These are phyloP conservation scores for Ensete ventricosum DNA, from an alignment of 176 grass and related monocot genomes.

Conservation along the genomic window DNA sequence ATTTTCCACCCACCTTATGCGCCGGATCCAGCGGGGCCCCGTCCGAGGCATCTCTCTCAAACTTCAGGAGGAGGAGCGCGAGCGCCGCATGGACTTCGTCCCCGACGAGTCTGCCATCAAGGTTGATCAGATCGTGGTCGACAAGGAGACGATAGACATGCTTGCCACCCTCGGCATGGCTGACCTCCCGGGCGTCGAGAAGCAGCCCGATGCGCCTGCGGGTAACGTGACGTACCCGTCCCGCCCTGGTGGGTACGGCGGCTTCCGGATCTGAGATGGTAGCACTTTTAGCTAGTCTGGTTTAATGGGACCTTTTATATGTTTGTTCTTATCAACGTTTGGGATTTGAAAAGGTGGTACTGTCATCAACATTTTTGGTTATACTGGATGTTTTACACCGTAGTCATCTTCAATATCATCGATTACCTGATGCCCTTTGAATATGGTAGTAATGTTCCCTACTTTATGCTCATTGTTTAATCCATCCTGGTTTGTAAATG, in stretches of 20 bases:
- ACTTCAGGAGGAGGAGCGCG: constrained; percentile 92
- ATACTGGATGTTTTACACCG: background rate
- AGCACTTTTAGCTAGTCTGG: background rate
- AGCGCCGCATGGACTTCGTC: constrained; percentile 95
- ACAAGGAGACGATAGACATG: constrained; percentile 91
- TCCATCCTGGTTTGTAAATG: too few species aligned
- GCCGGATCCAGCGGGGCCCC: constrained; percentile 80
- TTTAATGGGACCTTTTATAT: background rate
- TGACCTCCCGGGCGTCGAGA: constrained; percentile 68
- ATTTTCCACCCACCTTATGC: constrained; percentile 83
- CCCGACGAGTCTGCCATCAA: constrained; percentile 76
- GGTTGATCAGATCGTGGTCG: constrained; percentile 63
- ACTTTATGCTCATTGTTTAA: too few species aligned
- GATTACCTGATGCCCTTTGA: background rate
- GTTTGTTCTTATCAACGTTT: background rate
- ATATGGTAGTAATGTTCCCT: too few species aligned
- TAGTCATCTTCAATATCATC: background rate
- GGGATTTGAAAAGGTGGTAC: background rate
- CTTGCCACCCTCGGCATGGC: constrained; percentile 70
- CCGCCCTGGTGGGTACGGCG: constrained; percentile 25
- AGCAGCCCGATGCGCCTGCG: constrained; percentile 27
- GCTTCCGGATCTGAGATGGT: constrained; percentile 1
- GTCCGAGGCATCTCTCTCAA: constrained; percentile 85
- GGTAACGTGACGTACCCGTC: constrained; percentile 6
- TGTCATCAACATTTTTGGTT: too few species aligned